These are phyloP conservation scores for thale cress (Arabidopsis thaliana) DNA, from an alignment of 345 rosid species.

Conservation along the genomic window TAIR10.1 NC_003074.8:21121001-21121500, in stretches of 20 bases:
- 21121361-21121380: constrained; percentile 14
- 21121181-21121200: constrained; percentile 33
- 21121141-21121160: constrained; percentile 41
- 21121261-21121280: not conserved
- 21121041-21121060: constrained; percentile 67
- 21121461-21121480: constrained; percentile 64
- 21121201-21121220: constrained; percentile 20
- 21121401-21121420: constrained; percentile 15
- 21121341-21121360: not conserved
- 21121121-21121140: constrained; percentile 39
- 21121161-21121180: constrained; percentile 17
- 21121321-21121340: constrained; percentile 14
- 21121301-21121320: not conserved
- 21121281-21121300: constrained; percentile 12
- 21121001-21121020: constrained; percentile 70
- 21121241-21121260: too few relatives aligned
- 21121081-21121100: constrained; percentile 23
- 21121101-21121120: constrained; percentile 1
- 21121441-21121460: constrained; percentile 71
- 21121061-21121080: constrained; percentile 38
- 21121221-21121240: too few relatives aligned
- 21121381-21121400: constrained; percentile 30
- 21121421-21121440: not conserved
- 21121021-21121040: constrained; percentile 73
- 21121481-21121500: constrained; percentile 69